Evolutionary conservation across 768 basidiomycete species (phyloP).

Genomic region (Cyclocybe cylindracea): DNA sequence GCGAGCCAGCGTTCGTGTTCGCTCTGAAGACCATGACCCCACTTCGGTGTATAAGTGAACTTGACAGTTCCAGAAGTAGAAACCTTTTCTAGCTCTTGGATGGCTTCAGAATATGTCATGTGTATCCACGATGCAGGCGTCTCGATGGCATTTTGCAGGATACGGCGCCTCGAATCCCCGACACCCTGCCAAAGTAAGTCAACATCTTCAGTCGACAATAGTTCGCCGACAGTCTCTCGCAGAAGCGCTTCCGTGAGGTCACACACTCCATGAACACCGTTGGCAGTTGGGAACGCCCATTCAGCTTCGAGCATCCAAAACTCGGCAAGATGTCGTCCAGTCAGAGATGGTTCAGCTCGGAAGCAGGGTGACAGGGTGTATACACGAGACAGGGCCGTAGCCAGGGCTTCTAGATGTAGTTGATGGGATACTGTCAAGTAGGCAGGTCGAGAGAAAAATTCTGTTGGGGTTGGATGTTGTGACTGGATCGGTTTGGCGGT

Average conservation of each 20-base stretch:
- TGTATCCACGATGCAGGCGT: conserved; percentile 55
- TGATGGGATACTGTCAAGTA: conserved; percentile 96
- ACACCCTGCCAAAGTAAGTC: conserved; percentile 43
- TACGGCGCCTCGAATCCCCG: conserved; percentile 31
- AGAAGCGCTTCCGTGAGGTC: conserved; percentile 39
- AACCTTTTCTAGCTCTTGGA: conserved; percentile 49
- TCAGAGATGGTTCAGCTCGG: conserved; percentile 88
- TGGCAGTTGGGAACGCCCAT: conserved; percentile 49
- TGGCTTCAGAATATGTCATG: conserved; percentile 79
- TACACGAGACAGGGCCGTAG: conserved; percentile 74
- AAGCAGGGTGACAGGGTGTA: conserved; percentile 95
- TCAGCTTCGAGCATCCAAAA: conserved; percentile 99
- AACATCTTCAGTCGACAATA: conserved; percentile 24
- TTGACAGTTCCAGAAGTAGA: conserved; percentile 10
- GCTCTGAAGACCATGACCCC: conserved; percentile 76
- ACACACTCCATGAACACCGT: conserved; percentile 46
- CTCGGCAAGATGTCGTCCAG: conserved; percentile 91
- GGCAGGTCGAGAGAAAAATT: conserved; percentile 77
- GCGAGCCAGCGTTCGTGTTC: conserved; percentile 96
- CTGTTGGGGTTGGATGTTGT: conserved; percentile 26
- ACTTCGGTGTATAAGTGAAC: conserved; percentile 62
- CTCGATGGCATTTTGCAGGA: conserved; percentile 37
- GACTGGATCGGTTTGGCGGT: conserved; percentile 16
- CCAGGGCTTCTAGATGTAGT: conserved; percentile 89
- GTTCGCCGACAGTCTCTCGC: conserved; percentile 21